phyloP scores from a whole-genome alignment of 2,329 filamentous ascomycete genomes.

The Acarospora socialis region DNA sequence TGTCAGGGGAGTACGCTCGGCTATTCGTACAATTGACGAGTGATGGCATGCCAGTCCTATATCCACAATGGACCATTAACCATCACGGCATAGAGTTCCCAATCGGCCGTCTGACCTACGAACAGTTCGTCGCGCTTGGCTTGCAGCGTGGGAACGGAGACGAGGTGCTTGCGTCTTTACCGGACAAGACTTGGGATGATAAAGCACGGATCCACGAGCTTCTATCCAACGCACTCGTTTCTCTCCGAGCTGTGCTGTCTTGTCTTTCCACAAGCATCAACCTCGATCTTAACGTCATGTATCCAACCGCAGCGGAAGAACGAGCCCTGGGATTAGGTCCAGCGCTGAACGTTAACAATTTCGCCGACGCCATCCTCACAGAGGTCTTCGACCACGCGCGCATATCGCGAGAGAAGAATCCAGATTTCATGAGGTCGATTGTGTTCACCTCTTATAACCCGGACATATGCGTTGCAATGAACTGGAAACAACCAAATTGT shows the following conservation, averaged over 20 bases:
- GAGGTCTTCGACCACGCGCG: conserved; percentile 88
- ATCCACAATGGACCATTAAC: conserved; percentile 68
- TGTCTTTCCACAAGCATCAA: conserved; percentile 67
- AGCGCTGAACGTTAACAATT: conserved; percentile 68
- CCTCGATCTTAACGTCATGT: conserved; percentile 82
- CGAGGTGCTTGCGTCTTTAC: conserved; percentile 20
- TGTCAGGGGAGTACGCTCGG: conserved; percentile 89
- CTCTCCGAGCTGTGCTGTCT: conserved; percentile 60
- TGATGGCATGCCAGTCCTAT: conserved; percentile 75
- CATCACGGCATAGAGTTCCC: conserved; percentile 68
- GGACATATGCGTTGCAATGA: conserved; percentile 79
- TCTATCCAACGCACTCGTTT: conserved; percentile 62
- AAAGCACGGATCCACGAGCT: conserved; percentile 55
- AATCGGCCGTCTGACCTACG: conserved; percentile 61
- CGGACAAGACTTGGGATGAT: conserved; percentile 23
- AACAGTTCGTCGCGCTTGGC: conserved; percentile 35
- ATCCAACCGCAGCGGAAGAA: conserved; percentile 65
- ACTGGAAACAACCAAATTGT: conserved; percentile 99
- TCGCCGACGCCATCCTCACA: conserved; percentile 68
- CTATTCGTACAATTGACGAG: conserved; percentile 84
- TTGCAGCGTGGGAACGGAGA: conserved; percentile 25
- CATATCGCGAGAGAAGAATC: conserved; percentile 46
- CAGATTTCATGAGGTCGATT: conserved; percentile 67
- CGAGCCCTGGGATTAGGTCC: conserved; percentile 54
- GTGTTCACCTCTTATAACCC: conserved; percentile 91